A percentile compares a stretch with the other conserved stretches of the same genome.
These are phyloP conservation scores for Trichoderma brevicompactum DNA, from an alignment of 2,329 filamentous ascomycete genomes.

Conservation along the genomic window DNA sequence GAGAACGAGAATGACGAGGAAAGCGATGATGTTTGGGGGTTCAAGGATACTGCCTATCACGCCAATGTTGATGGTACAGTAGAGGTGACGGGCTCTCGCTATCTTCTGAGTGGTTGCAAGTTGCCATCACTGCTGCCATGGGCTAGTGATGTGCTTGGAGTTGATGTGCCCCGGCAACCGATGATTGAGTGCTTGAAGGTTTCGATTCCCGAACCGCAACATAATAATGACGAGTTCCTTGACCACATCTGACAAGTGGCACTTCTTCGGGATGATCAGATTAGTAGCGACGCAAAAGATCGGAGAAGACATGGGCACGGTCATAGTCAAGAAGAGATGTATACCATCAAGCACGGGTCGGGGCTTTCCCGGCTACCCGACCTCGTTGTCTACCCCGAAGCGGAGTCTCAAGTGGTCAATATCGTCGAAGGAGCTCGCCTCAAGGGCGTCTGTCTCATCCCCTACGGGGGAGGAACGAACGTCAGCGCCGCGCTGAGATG, in stretches of 20 bases:
- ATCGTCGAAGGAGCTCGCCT: background rate
- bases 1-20: background rate
- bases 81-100: background rate
- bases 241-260: background rate
- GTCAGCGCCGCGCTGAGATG: conserved; percentile 8
- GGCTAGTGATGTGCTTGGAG: background rate
- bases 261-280: background rate
- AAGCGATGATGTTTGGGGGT: background rate
- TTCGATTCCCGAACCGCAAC: background rate
- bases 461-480: conserved; percentile 13
- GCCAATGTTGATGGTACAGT: background rate
- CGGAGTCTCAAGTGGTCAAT: background rate
- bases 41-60: background rate
- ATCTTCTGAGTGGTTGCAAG: background rate
- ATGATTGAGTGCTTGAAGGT: background rate
- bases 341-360: background rate
- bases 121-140: conserved; percentile 3
- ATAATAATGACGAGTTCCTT: background rate
- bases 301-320: conserved; percentile 12
- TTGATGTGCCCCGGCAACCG: background rate
- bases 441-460: background rate
- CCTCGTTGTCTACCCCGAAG: conserved; percentile 4
- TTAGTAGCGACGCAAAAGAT: background rate
- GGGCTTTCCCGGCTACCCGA: conserved; percentile 3
- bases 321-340: conserved; percentile 19